Conservation (phyloP, 140 eudicot genomes). For the Stevia rebaudiana region DNA sequence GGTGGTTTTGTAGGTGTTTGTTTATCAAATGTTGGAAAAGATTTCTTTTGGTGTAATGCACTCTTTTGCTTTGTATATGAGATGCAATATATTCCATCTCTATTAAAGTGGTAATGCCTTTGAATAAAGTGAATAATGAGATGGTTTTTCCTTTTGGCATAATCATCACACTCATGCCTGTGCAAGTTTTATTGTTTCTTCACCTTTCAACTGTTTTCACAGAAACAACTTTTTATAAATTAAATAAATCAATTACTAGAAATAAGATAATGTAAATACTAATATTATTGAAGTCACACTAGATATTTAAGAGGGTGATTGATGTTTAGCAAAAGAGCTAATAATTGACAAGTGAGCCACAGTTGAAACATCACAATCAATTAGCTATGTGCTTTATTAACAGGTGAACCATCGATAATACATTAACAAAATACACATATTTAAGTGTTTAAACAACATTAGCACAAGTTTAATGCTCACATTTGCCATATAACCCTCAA, state of each 20-base stretch:
- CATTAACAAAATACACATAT: background rate
- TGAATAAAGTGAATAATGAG: conserved; percentile 49
- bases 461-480: background rate
- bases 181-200: conserved; percentile 5
- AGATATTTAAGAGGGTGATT: conserved; percentile 14
- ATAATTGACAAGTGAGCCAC: background rate
- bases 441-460: background rate
- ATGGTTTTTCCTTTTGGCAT: conserved; percentile 25
- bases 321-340: conserved; percentile 7
- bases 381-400: too few relatives aligned
- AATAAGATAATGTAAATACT: background rate
- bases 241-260: background rate
- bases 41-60: conserved; percentile 35
- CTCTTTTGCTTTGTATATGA: conserved; percentile 33
- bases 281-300: background rate
- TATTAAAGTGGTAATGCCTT: conserved; percentile 15
- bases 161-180: conserved; percentile 37
- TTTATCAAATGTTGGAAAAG: too few relatives aligned
- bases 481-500: background rate
- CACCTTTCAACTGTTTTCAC: background rate
- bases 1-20: too few relatives aligned
- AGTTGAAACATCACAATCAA: too few relatives aligned
- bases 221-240: background rate
- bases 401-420: too few relatives aligned
- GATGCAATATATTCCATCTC: conserved; percentile 29